Percentiles rank a stretch among this genome's conserved stretches.
These are phyloP conservation scores for Haplosporangium sp. DNA, from an alignment of 371 early-diverging fungal genomes.

Conservation along the genomic window DNA sequence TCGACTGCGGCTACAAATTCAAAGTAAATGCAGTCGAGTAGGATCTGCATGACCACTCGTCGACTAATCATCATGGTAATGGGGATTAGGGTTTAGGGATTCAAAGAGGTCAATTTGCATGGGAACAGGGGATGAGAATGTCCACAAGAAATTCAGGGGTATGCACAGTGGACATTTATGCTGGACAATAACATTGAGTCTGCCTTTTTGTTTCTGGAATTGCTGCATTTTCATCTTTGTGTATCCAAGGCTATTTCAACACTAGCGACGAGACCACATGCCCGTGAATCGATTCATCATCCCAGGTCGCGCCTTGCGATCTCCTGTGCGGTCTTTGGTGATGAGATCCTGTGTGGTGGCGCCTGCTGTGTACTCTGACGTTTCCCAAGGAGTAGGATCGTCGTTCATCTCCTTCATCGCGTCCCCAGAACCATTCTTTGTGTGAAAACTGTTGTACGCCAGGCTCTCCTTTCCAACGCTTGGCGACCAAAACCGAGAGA, in stretches of 20 bases:
- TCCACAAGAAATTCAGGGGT: too few relatives aligned
- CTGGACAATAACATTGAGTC: too few relatives aligned
- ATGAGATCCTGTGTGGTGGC: too few relatives aligned
- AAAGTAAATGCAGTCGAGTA: slow-evolving; percentile 1
- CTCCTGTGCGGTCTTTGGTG: not conserved
- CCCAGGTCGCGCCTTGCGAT: slow-evolving; percentile 13
- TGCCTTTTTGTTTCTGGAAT: too few relatives aligned
- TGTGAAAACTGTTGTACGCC: slow-evolving; percentile 2
- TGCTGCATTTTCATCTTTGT: too few relatives aligned
- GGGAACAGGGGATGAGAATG: too few relatives aligned
- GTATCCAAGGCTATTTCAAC: not conserved
- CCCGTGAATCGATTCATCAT: slow-evolving; percentile 45
- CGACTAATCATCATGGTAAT: not conserved
- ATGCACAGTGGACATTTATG: too few relatives aligned
- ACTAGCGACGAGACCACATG: slow-evolving; percentile 45
- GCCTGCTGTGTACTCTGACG: not conserved
- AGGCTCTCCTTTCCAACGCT: slow-evolving; percentile 16
- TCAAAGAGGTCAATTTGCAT: too few relatives aligned
- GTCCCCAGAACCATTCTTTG: slow-evolving; percentile 14
- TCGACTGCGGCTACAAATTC: not conserved
- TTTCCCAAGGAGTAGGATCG: not conserved
- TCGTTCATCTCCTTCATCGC: not conserved
- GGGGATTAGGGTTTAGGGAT: not conserved
- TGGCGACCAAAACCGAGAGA: slow-evolving; percentile 41
- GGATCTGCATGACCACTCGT: not conserved